phyloP scores from a whole-genome alignment of 1,139 yeast genomes.

The Pichia sp. region DNA sequence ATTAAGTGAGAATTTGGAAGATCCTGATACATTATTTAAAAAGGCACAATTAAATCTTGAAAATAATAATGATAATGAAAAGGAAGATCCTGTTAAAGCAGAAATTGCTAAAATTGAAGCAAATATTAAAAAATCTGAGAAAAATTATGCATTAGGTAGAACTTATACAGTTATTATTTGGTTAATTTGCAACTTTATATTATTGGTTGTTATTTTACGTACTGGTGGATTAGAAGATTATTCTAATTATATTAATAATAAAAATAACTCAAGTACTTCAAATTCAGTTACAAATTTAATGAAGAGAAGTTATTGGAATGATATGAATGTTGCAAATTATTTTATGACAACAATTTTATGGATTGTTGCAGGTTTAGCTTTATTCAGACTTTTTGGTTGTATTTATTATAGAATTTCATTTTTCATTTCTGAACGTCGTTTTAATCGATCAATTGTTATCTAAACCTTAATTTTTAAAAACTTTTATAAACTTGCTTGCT shows the following conservation, averaged over 20 bases:
- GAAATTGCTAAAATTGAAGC: slow-evolving; percentile 19
- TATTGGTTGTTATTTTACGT: slow-evolving; percentile 66
- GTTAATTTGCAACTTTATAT: slow-evolving; percentile 71
- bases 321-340: slow-evolving; percentile 26
- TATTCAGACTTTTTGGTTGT: slow-evolving; percentile 62
- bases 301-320: slow-evolving; percentile 39
- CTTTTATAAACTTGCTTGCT: too few relatives aligned
- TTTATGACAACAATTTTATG: slow-evolving; percentile 73
- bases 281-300: slow-evolving; percentile 41
- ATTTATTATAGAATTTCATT: slow-evolving; percentile 32
- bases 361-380: slow-evolving; percentile 72
- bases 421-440: slow-evolving; percentile 17
- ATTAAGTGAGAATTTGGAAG: slow-evolving; percentile 26
- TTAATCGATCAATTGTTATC: slow-evolving; percentile 11
- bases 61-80: slow-evolving; percentile 4
- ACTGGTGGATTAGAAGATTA: slow-evolving; percentile 30
- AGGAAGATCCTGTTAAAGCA: slow-evolving; percentile 17
- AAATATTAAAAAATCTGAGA: slow-evolving; percentile 35
- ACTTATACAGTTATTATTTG: slow-evolving; percentile 86
- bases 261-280: slow-evolving; percentile 36
- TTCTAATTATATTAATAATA: slow-evolving; percentile 34
- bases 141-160: slow-evolving; percentile 64
- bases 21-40: slow-evolving; percentile 26
- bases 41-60: slow-evolving; percentile 18
- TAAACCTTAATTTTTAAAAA: too few relatives aligned